Evolutionary conservation across 805 yeast genomes (phyloP), one percentile per base, ranked within the genome.

Genomic region (Blastobotrys americana): DNA sequence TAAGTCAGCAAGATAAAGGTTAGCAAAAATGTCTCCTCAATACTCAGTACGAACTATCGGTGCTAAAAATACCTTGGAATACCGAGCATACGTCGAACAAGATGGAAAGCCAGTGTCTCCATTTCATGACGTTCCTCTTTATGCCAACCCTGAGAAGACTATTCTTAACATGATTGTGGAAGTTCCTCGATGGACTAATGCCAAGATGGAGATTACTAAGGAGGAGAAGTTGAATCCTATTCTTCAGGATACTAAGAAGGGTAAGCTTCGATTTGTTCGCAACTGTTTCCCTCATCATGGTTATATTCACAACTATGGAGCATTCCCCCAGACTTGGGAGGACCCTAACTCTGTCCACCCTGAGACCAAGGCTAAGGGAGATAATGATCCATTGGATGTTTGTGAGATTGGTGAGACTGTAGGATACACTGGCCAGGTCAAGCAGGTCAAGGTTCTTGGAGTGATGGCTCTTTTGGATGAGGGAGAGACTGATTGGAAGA

Each of bases 301-400:
- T 58, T 90, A 93, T 75, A 90, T 90, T 57, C 96, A 88, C 74
- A 93, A 93, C 74, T 90, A 90, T 67, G 98, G 97, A 67, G 97
- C 97, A 41, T 84, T 90, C 78, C 97, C 97, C 55, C 97, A 90
- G 89, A 93, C 97, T 5, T 93, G 97, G 97, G 98, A 93, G 66
- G 95, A 93, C 62, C 94, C 95, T 20, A 78, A 82, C 49, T 69
- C 68, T 40, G 58, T 54, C 45, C 72, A 67, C 57, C 65, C 69
- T 31, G 74, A 65, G 53, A 68, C 76, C 51, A 75, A 68, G 64
- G 78, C 74, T 36, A 66, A 67, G 50, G 98, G 98, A 51, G 98
- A 90, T 68, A 86, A 89, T 60, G 98, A 90, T 67, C 98, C 98
- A 4, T 70, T 90, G 54, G 98, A 90, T 60, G 90, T 89, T 37